phyloP scores from a whole-genome alignment of 371 early-diverging fungal species.

The Rhizopus arrhizus region DNA sequence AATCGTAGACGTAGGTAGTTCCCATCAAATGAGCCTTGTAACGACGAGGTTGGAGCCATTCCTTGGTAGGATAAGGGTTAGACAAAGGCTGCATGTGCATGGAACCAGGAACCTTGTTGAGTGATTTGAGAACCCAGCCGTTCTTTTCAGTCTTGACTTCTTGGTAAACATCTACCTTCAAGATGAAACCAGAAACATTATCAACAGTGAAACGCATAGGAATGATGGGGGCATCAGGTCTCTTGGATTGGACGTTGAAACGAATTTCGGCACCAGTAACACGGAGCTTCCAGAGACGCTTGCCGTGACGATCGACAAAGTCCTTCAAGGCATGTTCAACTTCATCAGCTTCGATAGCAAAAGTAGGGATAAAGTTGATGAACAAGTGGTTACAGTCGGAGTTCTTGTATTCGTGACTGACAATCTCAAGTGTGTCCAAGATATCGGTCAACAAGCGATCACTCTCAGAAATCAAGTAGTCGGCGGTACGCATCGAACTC shows the following conservation, averaged over 20 bases:
- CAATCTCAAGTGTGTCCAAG: constrained; percentile 92
- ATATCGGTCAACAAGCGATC: constrained; percentile 91
- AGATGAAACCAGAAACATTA: constrained; percentile 90
- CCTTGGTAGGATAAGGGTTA: constrained; percentile 90
- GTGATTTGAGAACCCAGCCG: constrained; percentile 76
- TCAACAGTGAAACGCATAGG: constrained; percentile 92
- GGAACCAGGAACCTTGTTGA: constrained; percentile 72
- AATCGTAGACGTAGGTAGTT: constrained; percentile 98
- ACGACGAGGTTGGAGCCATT: constrained; percentile 95
- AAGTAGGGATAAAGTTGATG: constrained; percentile 95
- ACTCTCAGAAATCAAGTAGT: constrained; percentile 92
- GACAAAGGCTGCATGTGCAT: constrained; percentile 84
- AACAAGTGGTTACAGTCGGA: constrained; percentile 98
- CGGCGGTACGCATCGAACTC: constrained; percentile 81
- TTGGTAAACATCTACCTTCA: constrained; percentile 89
- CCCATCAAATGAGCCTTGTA: constrained; percentile 98
- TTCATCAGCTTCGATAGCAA: constrained; percentile 83
- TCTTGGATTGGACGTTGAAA: constrained; percentile 80
- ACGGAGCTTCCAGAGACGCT: constrained; percentile 92
- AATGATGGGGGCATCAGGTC: constrained; percentile 66
- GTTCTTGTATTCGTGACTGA: constrained; percentile 85
- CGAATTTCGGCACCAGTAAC: constrained; percentile 94
- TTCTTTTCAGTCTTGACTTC: constrained; percentile 80
- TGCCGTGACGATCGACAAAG: constrained; percentile 92
- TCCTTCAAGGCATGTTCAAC: constrained; percentile 85